Conservation (phyloP, 2,329 filamentous ascomycete genomes). For the Cytospora chrysosperma region DNA sequence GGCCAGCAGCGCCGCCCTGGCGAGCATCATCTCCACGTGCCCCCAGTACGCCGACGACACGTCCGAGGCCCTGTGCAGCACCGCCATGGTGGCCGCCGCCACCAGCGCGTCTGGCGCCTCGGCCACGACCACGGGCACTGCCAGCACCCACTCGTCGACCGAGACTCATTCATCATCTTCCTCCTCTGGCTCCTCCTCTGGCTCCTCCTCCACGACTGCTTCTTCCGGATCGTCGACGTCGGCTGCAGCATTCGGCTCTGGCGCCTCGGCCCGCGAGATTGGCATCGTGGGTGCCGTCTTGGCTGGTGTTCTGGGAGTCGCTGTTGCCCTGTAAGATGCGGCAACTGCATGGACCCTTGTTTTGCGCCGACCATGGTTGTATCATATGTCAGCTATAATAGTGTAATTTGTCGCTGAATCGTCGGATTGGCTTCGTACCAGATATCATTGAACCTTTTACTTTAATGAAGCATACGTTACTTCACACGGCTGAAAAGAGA, state of each 20-base stretch:
- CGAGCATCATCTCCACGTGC: slow-evolving; percentile 30
- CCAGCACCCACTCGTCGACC: no score
- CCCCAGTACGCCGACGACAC: slow-evolving; percentile 25
- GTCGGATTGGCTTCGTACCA: no score
- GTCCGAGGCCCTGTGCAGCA: slow-evolving; percentile 12
- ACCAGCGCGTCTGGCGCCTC: slow-evolving; percentile 1
- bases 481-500: neutral
- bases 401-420: neutral
- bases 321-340: slow-evolving; percentile 14
- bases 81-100: neutral
- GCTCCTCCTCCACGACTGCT: slow-evolving; percentile 4
- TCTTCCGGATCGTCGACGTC: slow-evolving; percentile 8
- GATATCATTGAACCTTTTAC: no score
- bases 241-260: slow-evolving; percentile 1
- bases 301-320: slow-evolving; percentile 19
- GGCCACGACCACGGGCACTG: neutral
- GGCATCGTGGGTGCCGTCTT: slow-evolving; percentile 18
- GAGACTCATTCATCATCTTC: no score
- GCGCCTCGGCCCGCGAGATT: slow-evolving; percentile 12
- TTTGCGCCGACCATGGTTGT: neutral
- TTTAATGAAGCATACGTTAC: neutral
- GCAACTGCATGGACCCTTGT: no score
- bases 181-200: slow-evolving; percentile 6
- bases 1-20: slow-evolving; percentile 26
- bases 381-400: neutral